Conservation (phyloP, 164 flowering plant species). For the Cinnamomum chago region DNA sequence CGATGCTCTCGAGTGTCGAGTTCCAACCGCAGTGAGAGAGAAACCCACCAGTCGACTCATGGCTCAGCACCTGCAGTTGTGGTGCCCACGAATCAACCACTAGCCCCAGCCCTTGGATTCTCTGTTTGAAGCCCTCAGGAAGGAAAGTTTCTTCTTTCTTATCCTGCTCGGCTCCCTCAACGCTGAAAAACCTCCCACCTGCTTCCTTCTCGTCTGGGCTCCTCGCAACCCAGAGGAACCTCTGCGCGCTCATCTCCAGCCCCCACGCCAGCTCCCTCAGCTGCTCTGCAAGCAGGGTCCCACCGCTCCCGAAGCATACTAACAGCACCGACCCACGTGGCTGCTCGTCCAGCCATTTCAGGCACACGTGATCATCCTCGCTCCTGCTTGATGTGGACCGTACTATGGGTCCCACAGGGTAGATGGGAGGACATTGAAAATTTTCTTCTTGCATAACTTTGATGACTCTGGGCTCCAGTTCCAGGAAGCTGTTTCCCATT, state of each 20-base stretch:
- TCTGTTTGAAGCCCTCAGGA: slow-evolving; percentile 25
- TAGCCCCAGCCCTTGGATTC: slow-evolving; percentile 26
- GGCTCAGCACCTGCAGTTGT: slow-evolving; percentile 27
- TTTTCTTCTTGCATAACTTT: slow-evolving; percentile 13
- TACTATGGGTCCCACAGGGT: slow-evolving; percentile 34
- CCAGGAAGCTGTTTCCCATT: slow-evolving; percentile 22
- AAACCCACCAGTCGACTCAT: slow-evolving; percentile 33
- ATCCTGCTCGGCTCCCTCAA: background rate
- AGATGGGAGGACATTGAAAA: slow-evolving; percentile 19
- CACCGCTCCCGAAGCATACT: slow-evolving; percentile 38
- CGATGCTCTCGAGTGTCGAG: slow-evolving; percentile 35
- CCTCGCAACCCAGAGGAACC: slow-evolving; percentile 33
- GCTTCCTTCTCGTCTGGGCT: slow-evolving; percentile 20
- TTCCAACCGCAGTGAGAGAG: slow-evolving; percentile 47
- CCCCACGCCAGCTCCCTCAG: slow-evolving; percentile 30
- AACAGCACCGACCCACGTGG: slow-evolving; percentile 28
- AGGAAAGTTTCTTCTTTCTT: slow-evolving; percentile 12
- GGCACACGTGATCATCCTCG: slow-evolving; percentile 11
- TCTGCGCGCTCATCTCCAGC: slow-evolving; percentile 32
- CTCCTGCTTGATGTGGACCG: background rate
- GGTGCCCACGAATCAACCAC: slow-evolving; percentile 41
- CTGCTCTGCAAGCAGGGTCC: slow-evolving; percentile 28
- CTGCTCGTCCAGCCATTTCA: slow-evolving; percentile 38
- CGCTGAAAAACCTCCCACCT: slow-evolving; percentile 18
- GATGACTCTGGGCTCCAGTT: slow-evolving; percentile 17